Percentiles rank a stretch among this genome's conserved stretches.
Conservation (phyloP, 169 alveolate species). For the Plasmodium falciparum region DNA sequence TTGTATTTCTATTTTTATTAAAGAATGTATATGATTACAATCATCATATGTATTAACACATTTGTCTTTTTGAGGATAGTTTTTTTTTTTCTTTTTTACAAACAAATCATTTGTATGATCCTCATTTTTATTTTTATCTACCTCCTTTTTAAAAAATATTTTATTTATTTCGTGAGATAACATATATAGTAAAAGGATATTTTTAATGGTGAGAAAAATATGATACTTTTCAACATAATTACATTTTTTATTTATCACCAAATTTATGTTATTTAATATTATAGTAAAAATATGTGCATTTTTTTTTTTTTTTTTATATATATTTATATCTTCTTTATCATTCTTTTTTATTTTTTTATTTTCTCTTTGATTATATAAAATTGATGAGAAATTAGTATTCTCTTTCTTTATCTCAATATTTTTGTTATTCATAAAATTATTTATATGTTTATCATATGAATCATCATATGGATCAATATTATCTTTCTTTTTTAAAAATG, state of each 20-base stretch:
- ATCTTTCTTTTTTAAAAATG: no score
- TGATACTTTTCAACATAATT: neutral
- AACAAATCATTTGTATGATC: slow-evolving; percentile 2
- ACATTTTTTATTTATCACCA: neutral
- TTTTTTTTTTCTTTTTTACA: neutral
- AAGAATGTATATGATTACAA: neutral
- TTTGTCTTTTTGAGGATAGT: neutral
- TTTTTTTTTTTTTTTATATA: slow-evolving; percentile 15
- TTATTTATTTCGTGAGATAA: slow-evolving; percentile 14
- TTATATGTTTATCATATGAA: neutral
- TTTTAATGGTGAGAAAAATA: neutral
- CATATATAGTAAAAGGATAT: slow-evolving; percentile 13
- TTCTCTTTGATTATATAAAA: no score
- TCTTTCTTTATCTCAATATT: no score
- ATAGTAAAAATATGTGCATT: slow-evolving; percentile 47
- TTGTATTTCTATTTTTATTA: slow-evolving; percentile 7
- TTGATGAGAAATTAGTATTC: no score
- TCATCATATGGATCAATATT: neutral
- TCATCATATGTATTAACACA: neutral
- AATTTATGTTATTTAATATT: neutral
- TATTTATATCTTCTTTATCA: neutral
- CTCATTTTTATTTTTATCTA: neutral
- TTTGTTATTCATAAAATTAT: no score
- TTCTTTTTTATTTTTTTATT: neutral
- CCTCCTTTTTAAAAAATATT: slow-evolving; percentile 15